phyloP scores from a whole-genome alignment of 495 filamentous ascomycete species.

The Penicillium manginii region DNA sequence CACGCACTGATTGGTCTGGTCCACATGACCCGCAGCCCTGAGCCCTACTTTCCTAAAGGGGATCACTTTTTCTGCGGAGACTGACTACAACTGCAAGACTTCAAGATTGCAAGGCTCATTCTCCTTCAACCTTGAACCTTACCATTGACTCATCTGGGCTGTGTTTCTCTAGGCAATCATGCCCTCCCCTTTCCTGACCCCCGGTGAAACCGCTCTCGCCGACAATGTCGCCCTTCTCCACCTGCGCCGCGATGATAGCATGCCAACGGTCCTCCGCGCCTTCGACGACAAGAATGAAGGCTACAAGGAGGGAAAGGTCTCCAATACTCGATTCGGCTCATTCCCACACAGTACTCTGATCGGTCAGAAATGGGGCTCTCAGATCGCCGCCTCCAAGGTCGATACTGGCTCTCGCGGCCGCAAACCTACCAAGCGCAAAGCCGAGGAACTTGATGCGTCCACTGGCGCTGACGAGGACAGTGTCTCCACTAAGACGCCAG shows the following conservation, averaged over 20 bases:
- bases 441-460: constrained; percentile 44
- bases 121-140: neutral
- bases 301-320: constrained; percentile 79
- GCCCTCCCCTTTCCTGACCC: constrained; percentile 74
- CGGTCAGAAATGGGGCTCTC: constrained; percentile 83
- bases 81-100: constrained; percentile 4
- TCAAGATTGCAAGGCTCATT: neutral
- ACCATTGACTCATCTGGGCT: neutral
- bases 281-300: constrained; percentile 64
- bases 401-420: constrained; percentile 82
- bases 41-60: constrained; percentile 36
- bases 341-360: constrained; percentile 91
- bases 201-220: constrained; percentile 56
- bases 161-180: constrained; percentile 21
- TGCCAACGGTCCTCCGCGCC: constrained; percentile 71
- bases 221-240: constrained; percentile 76
- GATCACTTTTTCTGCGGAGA: constrained; percentile 31
- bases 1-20: constrained; percentile 17
- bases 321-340: constrained; percentile 92
- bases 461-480: constrained; percentile 29
- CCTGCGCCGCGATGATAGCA: constrained; percentile 78
- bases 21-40: constrained; percentile 31
- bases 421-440: constrained; percentile 58
- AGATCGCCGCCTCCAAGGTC: constrained; percentile 85
- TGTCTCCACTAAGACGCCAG: constrained; percentile 38